These are phyloP conservation scores for Trichocomaceae sp. DNA, from an alignment of 2,329 filamentous ascomycete genomes.

Conservation along the genomic window DNA sequence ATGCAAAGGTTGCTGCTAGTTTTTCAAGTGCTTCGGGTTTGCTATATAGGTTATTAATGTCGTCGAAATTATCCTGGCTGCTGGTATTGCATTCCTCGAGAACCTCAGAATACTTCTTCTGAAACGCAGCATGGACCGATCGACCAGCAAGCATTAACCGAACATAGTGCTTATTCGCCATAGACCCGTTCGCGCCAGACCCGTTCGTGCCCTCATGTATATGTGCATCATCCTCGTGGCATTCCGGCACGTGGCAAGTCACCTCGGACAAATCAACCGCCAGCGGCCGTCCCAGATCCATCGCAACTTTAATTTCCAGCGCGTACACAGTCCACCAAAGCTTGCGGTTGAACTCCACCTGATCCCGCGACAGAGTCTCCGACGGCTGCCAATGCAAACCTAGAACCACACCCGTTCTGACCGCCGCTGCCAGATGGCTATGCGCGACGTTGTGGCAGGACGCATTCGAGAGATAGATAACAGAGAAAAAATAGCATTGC, in stretches of 20 bases:
- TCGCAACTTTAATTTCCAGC: slow-evolving; percentile 7
- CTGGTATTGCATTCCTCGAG: not conserved
- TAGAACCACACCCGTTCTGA: slow-evolving; percentile 2
- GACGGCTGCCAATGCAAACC: slow-evolving; percentile 8
- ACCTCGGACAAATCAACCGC: slow-evolving; percentile 4
- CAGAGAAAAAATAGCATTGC: slow-evolving; percentile 11
- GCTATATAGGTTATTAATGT: not conserved
- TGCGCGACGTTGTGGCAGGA: slow-evolving; percentile 10
- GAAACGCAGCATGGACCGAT: slow-evolving; percentile 2
- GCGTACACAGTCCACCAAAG: slow-evolving; percentile 13
- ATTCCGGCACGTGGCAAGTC: slow-evolving; percentile 4
- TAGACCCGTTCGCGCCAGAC: slow-evolving; percentile 3
- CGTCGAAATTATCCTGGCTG: not conserved
- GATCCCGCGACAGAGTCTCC: not conserved
- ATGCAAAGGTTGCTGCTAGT: slow-evolving; percentile 2
- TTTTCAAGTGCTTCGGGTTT: not conserved
- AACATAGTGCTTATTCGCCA: slow-evolving; percentile 9
- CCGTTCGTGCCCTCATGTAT: too few relatives aligned
- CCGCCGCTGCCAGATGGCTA: slow-evolving; percentile 7
- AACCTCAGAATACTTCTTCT: slow-evolving; percentile 6
- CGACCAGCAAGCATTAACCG: slow-evolving; percentile 7
- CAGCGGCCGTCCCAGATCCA: slow-evolving; percentile 9
- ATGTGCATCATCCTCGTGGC: not conserved
- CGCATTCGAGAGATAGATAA: slow-evolving; percentile 9
- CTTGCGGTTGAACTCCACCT: slow-evolving; percentile 2